Evolutionary conservation across 2,329 filamentous ascomycete genomes (phyloP), one percentile per base, ranked within the genome.

Genomic region (Fusarium pseudocircinatum): DNA sequence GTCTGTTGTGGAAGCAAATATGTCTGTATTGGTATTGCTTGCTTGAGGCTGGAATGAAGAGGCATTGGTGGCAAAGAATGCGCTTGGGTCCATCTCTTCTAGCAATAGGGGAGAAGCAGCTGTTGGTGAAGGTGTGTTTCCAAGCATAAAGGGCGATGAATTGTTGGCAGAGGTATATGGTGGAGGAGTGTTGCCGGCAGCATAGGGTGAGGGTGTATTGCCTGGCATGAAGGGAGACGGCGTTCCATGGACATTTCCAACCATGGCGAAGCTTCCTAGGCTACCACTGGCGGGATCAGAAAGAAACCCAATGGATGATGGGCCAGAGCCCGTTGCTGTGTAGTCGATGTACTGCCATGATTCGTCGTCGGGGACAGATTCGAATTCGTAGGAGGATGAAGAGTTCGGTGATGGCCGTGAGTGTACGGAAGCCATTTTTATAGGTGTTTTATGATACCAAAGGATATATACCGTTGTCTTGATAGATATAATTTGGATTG

Each of bases 281-380:
- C 87, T 89, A 20, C 84, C 83, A 73, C 84, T 87, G 16, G 84
- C 84, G 10, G 88, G 87, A 69, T 87, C 88, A 32, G 85, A 83
- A 24, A 86, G 79, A 67, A 88, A 86, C 24, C 82, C 84, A 15
- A 84, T 79, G 1, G 84, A 85, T 0, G 80, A 82, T 0, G 83
- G 74, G 7, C 76, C 80, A 22, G 82, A 83, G 34, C 77, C 79
- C 63, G 78, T 74, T 53, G 78, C 78, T 37, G 80, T 76, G 63
- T 81, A 81, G 65, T 84, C 81, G 66, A 85, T 77, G 49, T 83
- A 83, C 57, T 85, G 82, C 84, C 85, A 86, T 60, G 84, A 83
- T 62, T 86, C 84, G 44, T 87, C 85, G 9, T 84, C 83, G 69
- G 79, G 79, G 15, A 75, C 78, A 12, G 82, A 80, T 40, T 84